Conservation (phyloP, 495 filamentous ascomycete genomes). For the Lichina pygmaea region DNA sequence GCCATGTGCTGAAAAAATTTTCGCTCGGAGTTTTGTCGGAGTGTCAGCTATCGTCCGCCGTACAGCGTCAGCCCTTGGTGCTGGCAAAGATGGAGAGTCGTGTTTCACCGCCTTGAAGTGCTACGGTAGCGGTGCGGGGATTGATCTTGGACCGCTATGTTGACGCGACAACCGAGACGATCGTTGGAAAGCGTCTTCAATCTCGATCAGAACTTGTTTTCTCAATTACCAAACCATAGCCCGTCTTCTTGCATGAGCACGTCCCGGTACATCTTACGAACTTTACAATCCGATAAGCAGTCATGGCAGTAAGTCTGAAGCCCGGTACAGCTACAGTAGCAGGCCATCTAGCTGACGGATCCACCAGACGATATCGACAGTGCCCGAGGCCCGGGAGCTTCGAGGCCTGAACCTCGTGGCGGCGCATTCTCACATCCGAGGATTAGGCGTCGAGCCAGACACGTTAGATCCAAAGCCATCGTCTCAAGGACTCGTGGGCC, state of each 20-base stretch:
- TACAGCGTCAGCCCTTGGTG: too few relatives aligned
- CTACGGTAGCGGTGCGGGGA: too few relatives aligned
- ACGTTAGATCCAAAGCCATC: constrained; percentile 60
- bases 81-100: too few relatives aligned
- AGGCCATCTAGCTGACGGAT: too few relatives aligned
- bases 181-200: too few relatives aligned
- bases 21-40: too few relatives aligned
- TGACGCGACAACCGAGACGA: too few relatives aligned
- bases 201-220: neutral
- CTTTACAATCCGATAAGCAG: neutral
- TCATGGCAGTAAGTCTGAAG: neutral
- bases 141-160: too few relatives aligned
- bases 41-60: too few relatives aligned
- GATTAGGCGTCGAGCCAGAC: constrained; percentile 77
- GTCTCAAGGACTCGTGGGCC: constrained; percentile 93
- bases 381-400: constrained; percentile 83
- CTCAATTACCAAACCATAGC: neutral
- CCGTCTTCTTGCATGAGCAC: constrained; percentile 2
- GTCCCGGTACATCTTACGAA: constrained; percentile 5
- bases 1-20: too few relatives aligned
- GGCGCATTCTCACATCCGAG: constrained; percentile 92
- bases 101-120: too few relatives aligned
- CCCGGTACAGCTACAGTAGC: too few relatives aligned
- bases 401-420: constrained; percentile 88
- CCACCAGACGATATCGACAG: constrained; percentile 58